phyloP scores from a whole-genome alignment of 495 filamentous ascomycete species.

The Neurospora sp. region DNA sequence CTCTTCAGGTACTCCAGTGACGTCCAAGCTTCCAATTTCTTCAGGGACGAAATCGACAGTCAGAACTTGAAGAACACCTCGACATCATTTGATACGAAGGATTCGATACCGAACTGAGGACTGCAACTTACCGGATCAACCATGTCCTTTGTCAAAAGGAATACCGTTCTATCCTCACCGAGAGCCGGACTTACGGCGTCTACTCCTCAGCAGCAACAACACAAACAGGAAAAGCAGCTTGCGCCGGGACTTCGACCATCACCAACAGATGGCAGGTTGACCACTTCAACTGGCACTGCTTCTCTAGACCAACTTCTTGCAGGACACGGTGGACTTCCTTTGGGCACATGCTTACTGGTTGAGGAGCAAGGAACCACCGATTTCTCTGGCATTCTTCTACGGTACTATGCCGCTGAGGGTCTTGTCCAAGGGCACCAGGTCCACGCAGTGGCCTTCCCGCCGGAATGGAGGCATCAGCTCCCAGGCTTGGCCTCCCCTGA shows the following conservation, averaged over 20 bases:
- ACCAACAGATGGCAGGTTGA: slow-evolving; percentile 75
- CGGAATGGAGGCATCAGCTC: slow-evolving; percentile 72
- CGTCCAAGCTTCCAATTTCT: not conserved
- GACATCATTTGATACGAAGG: not conserved
- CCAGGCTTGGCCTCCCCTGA: slow-evolving; percentile 56
- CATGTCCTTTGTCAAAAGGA: slow-evolving; percentile 90
- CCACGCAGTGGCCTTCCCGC: slow-evolving; percentile 69
- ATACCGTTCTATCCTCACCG: slow-evolving; percentile 51
- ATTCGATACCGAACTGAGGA: not conserved
- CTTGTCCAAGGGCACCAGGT: slow-evolving; percentile 84
- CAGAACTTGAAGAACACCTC: not conserved
- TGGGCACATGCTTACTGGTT: slow-evolving; percentile 73
- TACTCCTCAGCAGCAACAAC: not conserved
- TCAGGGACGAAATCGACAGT: not conserved
- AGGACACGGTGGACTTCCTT: slow-evolving; percentile 76
- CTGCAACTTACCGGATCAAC: slow-evolving; percentile 1
- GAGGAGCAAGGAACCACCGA: slow-evolving; percentile 93
- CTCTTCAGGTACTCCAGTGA: not conserved
- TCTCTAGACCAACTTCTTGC: slow-evolving; percentile 79
- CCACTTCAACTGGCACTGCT: slow-evolving; percentile 80
- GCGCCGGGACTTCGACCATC: slow-evolving; percentile 73
- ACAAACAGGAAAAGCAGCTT: slow-evolving; percentile 22
- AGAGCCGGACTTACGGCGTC: slow-evolving; percentile 10
- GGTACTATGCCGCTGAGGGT: slow-evolving; percentile 90
- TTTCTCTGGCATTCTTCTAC: slow-evolving; percentile 72